phyloP scores from a whole-genome alignment of 768 basidiomycete species.

The Tulasnella sp. region DNA sequence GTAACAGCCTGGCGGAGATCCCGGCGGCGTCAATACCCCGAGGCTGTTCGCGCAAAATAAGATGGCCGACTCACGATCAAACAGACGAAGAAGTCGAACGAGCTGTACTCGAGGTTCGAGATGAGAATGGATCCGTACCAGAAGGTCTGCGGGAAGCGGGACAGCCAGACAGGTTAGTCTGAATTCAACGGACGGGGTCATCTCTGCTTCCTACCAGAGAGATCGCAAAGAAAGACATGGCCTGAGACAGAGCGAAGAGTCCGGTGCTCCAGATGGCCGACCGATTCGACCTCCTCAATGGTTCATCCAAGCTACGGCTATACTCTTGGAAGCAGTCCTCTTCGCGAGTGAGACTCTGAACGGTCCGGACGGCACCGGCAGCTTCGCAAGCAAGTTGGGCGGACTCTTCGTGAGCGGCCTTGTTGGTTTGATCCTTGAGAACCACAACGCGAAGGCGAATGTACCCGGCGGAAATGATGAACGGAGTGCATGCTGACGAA shows the following conservation, averaged over 20 bases:
- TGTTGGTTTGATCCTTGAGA: constrained; percentile 80
- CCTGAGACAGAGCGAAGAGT: constrained; percentile 72
- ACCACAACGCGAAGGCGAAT: constrained; percentile 87
- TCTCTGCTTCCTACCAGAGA: constrained; percentile 49
- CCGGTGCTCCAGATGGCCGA: constrained; percentile 60
- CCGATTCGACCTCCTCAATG: constrained; percentile 61
- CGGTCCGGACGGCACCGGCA: constrained; percentile 84
- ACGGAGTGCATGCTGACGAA: constrained; percentile 58
- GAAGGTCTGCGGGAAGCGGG: constrained; percentile 46
- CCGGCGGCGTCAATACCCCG: not conserved
- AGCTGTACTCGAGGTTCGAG: constrained; percentile 51
- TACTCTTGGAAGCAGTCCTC: constrained; percentile 70
- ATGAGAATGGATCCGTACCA: constrained; percentile 70
- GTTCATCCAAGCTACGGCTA: constrained; percentile 65
- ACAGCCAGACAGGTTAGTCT: not conserved
- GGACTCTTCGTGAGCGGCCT: constrained; percentile 70
- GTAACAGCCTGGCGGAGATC: constrained; percentile 52
- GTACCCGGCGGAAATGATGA: constrained; percentile 72
- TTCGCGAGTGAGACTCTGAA: constrained; percentile 83
- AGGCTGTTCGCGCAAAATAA: constrained; percentile 30
- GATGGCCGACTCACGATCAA: constrained; percentile 56
- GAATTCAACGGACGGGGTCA: too few species aligned
- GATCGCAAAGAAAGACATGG: constrained; percentile 74
- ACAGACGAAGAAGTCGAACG: constrained; percentile 73
- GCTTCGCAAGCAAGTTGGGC: constrained; percentile 92